Conservation (phyloP, 352 stramenopile species). For the Phytopythium chamaehyphon region DNA sequence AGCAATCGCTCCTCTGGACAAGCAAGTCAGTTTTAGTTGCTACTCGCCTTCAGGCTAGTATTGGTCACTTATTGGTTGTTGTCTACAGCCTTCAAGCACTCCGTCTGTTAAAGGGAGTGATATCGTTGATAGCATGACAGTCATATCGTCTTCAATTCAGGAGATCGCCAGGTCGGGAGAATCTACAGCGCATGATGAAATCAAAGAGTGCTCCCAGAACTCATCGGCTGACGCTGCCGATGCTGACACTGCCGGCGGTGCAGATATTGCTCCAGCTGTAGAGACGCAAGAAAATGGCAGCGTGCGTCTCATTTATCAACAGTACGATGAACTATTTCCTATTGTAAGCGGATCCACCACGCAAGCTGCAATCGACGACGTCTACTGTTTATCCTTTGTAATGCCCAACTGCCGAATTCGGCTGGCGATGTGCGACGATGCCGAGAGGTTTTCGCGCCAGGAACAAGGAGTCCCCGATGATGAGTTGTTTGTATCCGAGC, state of each 20-base stretch:
- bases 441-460: constrained; percentile 51
- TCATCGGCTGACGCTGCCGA: background rate
- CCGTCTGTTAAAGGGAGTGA: no score
- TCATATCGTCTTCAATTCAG: no score
- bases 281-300: constrained; percentile 42
- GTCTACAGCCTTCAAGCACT: no score
- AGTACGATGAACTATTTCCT: constrained; percentile 83
- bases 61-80: no score
- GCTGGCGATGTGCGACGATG: constrained; percentile 44
- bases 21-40: background rate
- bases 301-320: constrained; percentile 82
- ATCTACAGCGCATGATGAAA: no score
- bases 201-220: no score
- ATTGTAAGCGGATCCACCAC: constrained; percentile 78
- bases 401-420: constrained; percentile 86
- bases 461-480: constrained; percentile 40
- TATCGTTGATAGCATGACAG: no score
- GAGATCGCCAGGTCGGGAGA: no score
- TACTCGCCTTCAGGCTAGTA: no score
- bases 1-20: constrained; percentile 1
- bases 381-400: constrained; percentile 87
- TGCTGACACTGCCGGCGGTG: constrained; percentile 10
- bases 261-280: constrained; percentile 3
- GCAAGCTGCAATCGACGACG: constrained; percentile 71
- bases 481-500: constrained; percentile 50